Percentiles rank a stretch among this genome's conserved stretches.
Evolutionary conservation across 805 yeast species (phyloP).

Genomic region (Cephaloascus albidus): DNA sequence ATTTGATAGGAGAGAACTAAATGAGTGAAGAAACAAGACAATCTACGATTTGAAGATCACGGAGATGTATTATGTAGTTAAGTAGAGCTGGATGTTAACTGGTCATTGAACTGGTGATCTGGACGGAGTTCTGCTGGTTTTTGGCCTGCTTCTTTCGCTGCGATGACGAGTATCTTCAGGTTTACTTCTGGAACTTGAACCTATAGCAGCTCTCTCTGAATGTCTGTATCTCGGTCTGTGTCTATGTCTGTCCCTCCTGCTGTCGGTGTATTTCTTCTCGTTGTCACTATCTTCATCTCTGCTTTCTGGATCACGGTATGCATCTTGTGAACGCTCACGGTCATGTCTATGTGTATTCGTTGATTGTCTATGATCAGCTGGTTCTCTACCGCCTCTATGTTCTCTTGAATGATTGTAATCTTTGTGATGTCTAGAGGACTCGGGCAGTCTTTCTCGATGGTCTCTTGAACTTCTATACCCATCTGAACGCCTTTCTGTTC

Average conservation of each 20-base stretch:
- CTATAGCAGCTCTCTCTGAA: not conserved
- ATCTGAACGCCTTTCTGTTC: not conserved
- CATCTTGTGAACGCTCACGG: not conserved
- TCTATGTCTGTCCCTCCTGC: not conserved
- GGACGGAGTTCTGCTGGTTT: no score
- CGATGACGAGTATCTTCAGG: no score
- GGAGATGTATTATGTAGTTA: no score
- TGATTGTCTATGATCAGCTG: not conserved
- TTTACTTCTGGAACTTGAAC: no score
- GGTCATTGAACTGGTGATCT: no score
- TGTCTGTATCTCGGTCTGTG: not conserved
- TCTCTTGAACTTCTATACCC: not conserved
- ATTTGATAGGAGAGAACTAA: no score
- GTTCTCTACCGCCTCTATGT: not conserved
- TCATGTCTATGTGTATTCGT: not conserved
- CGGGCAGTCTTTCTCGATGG: no score
- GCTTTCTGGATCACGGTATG: not conserved
- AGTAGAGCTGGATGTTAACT: no score
- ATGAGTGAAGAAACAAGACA: no score
- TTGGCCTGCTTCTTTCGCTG: no score
- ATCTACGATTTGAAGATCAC: no score
- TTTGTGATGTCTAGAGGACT: no score
- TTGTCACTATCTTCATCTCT: not conserved
- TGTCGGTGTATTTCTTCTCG: conserved; percentile 1
- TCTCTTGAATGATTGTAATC: not conserved